These are phyloP conservation scores for Cystoderma amianthinum DNA, from an alignment of 768 basidiomycete species.

Conservation along the genomic window DNA sequence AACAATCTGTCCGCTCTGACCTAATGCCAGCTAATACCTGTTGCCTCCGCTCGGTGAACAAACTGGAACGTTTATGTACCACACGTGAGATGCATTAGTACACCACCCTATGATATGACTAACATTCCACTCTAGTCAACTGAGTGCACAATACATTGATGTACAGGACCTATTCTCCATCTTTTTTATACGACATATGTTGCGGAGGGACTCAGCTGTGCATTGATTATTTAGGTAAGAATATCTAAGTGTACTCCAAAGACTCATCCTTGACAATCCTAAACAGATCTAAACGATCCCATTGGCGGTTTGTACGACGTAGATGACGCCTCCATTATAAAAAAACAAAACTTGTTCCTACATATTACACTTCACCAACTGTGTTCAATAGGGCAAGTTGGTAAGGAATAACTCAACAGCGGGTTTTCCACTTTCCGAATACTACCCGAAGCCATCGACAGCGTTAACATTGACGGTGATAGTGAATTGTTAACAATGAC, in stretches of 20 bases:
- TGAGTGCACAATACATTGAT: conserved; percentile 21
- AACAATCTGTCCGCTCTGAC: conserved; percentile 35
- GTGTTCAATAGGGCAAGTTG: conserved; percentile 2
- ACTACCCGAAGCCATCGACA: too few species aligned
- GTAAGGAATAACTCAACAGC: too few species aligned
- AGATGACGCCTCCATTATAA: conserved; percentile 26
- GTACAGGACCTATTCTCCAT: conserved; percentile 9
- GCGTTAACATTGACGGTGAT: too few species aligned
- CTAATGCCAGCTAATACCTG: conserved; percentile 28
- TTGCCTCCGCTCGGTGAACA: conserved; percentile 25
- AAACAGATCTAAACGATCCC: conserved; percentile 29
- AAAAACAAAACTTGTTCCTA: background rate
- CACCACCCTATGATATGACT: background rate
- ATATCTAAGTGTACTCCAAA: background rate
- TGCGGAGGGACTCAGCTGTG: conserved; percentile 22
- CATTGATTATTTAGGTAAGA: conserved; percentile 25
- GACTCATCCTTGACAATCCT: background rate
- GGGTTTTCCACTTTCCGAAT: too few species aligned
- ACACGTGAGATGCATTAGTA: conserved; percentile 9
- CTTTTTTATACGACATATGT: too few species aligned
- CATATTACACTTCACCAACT: background rate
- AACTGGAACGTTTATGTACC: conserved; percentile 37
- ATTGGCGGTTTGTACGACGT: conserved; percentile 31
- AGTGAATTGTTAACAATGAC: too few species aligned
- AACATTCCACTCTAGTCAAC: conserved; percentile 7